Conservation (phyloP, 2,329 filamentous ascomycete species). For the Oidium heveae region DNA sequence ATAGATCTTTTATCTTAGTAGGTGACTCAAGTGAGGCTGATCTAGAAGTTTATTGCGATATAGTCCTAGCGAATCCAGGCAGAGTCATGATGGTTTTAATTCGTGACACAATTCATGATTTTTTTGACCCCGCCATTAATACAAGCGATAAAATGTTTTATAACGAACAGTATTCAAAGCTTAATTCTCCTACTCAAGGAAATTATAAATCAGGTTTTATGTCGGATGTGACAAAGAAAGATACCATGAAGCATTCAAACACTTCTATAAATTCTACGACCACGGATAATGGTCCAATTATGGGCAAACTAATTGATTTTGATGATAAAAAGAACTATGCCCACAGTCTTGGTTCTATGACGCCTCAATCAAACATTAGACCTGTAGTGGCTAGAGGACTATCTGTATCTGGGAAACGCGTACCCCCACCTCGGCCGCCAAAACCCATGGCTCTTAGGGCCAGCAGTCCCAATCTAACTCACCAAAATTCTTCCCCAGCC, state of each 20-base stretch:
- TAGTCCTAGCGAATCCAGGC: constrained; percentile 63
- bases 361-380: too few species aligned
- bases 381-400: background rate
- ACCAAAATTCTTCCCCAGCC: background rate
- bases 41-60: constrained; percentile 85
- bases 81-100: constrained; percentile 73
- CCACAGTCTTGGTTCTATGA: too few species aligned
- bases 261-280: constrained; percentile 6
- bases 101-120: constrained; percentile 55
- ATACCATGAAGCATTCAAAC: background rate
- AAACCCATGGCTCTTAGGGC: constrained; percentile 32
- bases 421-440: constrained; percentile 27
- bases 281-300: constrained; percentile 16
- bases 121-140: constrained; percentile 36
- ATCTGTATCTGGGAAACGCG: constrained; percentile 3
- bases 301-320: constrained; percentile 25
- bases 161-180: background rate
- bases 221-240: background rate
- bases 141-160: constrained; percentile 2
- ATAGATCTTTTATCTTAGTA: constrained; percentile 69
- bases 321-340: constrained; percentile 22
- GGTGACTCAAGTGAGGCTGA: constrained; percentile 95
- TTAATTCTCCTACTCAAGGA: too few species aligned
- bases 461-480: background rate
- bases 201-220: background rate